Percentiles rank a stretch among this genome's conserved stretches.
Evolutionary conservation across 1,284 basidiomycete genomes (phyloP).

Genomic region (Boletus holoroseus): DNA sequence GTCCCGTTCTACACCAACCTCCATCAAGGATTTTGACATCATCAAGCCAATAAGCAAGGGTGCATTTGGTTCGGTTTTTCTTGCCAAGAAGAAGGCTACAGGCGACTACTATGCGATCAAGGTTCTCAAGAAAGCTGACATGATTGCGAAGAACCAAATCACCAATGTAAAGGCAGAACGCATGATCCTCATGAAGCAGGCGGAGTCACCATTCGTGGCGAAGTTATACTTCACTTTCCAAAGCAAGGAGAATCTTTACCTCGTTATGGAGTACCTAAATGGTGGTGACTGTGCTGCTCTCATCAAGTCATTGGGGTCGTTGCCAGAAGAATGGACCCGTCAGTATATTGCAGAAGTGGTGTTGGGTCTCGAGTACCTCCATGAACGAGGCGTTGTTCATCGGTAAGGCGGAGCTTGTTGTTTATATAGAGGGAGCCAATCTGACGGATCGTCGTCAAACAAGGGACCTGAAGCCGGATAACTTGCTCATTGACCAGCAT

Average conservation of each 20-base stretch:
- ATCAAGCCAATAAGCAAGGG: constrained; percentile 99
- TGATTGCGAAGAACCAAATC: constrained; percentile 99
- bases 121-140: constrained; percentile 98
- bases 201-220: constrained; percentile 98
- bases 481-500: constrained; percentile 91
- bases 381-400: constrained; percentile 92
- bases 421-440: neutral
- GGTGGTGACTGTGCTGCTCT: constrained; percentile 97
- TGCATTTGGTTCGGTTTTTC: constrained; percentile 96
- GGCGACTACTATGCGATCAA: constrained; percentile 99
- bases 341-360: constrained; percentile 96
- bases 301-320: constrained; percentile 89
- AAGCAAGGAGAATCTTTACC: constrained; percentile 96
- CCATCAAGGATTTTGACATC: constrained; percentile 98
- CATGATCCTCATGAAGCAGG: constrained; percentile 99
- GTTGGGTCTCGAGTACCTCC: constrained; percentile 91
- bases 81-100: constrained; percentile 96
- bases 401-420: constrained; percentile 56
- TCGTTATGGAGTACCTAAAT: constrained; percentile 98
- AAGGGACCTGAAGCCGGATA: constrained; percentile 98
- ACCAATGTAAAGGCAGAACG: constrained; percentile 99
- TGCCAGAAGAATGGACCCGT: constrained; percentile 95
- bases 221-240: constrained; percentile 99
- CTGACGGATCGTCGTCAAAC: constrained; percentile 15
- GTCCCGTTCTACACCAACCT: constrained; percentile 78